Base-by-base conservation (phyloP, 371 early-diverging fungal species). In the Massospora cicadina region DNA sequence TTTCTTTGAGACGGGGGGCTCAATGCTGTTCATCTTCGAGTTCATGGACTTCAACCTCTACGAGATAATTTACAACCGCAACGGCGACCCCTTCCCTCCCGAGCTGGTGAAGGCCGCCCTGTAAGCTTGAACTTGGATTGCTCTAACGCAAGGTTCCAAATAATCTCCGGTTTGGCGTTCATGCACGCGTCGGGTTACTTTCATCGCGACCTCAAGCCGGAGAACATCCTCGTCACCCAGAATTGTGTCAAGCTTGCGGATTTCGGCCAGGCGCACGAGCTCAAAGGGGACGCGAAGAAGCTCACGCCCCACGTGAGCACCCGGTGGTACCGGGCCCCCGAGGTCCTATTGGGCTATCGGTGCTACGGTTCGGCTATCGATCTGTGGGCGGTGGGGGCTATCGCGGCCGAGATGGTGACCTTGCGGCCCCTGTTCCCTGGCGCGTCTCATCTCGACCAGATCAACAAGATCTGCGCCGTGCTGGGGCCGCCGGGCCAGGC, bases 241-340 rank as follows among this genome's bases (percentile, higher is more conserved):
- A 23, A 76, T 78, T 31, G 74, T 26, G 80, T 92, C 28, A 96
- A 95, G 74, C 81, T 95, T 62, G 95, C 92, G 10, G 97, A 97
- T 73, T 91, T 97, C 77, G 95, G 97, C 0, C 77, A 95, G 30
- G 93, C 92, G 27, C 76, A 89, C 59, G 89, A 91, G 65, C 79
- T 91, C 67, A 83, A 90, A 64, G 83, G 82, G 67, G 74, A 77
- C 33, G 84, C 89, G 7, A 93, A 95, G 27, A 63, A 79, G 77
- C 79, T 77, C 66, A 93, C 95, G 13, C 88, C 89, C 65, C 95
- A 96, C 76, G 92, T 95, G 60, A 87, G 89, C 76, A 96, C 97
- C 5, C 77, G 97, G 67, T 96, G 97, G 97, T 98, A 99, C 74
- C 85, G 99, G 30, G 92, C 99, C 3, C 99, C 99, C 28, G 99